phyloP scores from a whole-genome alignment of 306 rosid species.

The Chamaecrista fasciculata region DNA sequence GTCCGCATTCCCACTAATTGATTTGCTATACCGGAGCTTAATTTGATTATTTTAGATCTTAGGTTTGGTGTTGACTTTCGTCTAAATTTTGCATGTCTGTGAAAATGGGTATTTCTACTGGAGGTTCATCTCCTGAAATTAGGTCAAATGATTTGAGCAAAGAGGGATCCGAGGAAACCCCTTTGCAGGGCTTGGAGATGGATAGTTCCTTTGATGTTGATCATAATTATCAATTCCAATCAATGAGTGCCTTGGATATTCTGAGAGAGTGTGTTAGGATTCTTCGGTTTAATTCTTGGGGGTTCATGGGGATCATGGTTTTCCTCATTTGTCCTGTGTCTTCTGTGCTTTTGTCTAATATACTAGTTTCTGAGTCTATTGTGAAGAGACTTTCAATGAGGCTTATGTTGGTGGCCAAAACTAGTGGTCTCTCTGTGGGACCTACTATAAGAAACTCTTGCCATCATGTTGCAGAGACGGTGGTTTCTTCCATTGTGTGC shows the following conservation, averaged over 20 bases:
- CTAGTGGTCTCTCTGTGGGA: slow-evolving; percentile 84
- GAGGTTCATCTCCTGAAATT: slow-evolving; percentile 47
- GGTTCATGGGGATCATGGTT: slow-evolving; percentile 59
- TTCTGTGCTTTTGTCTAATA: slow-evolving; percentile 69
- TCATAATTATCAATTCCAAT: slow-evolving; percentile 34
- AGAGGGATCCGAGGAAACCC: slow-evolving; percentile 59
- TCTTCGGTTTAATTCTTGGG: slow-evolving; percentile 77
- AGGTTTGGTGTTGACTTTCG: neutral
- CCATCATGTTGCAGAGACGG: slow-evolving; percentile 63
- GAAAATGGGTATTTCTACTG: slow-evolving; percentile 58
- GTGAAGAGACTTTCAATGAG: slow-evolving; percentile 60
- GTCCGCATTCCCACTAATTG: slow-evolving; percentile 6
- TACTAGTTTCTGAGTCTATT: slow-evolving; percentile 54
- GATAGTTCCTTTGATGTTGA: slow-evolving; percentile 27
- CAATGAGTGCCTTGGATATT: slow-evolving; percentile 91
- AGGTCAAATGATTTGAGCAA: slow-evolving; percentile 47
- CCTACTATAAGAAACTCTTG: slow-evolving; percentile 74
- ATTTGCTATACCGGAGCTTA: slow-evolving; percentile 19
- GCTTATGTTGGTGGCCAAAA: slow-evolving; percentile 64
- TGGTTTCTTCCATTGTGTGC: slow-evolving; percentile 53
- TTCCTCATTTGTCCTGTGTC: slow-evolving; percentile 82
- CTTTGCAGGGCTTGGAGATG: slow-evolving; percentile 39
- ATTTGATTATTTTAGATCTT: slow-evolving; percentile 38
- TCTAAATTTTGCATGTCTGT: slow-evolving; percentile 8
- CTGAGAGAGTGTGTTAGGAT: slow-evolving; percentile 80